Evolutionary conservation across 2,329 filamentous ascomycete genomes (phyloP).

Genomic region (Claviceps paspali): DNA sequence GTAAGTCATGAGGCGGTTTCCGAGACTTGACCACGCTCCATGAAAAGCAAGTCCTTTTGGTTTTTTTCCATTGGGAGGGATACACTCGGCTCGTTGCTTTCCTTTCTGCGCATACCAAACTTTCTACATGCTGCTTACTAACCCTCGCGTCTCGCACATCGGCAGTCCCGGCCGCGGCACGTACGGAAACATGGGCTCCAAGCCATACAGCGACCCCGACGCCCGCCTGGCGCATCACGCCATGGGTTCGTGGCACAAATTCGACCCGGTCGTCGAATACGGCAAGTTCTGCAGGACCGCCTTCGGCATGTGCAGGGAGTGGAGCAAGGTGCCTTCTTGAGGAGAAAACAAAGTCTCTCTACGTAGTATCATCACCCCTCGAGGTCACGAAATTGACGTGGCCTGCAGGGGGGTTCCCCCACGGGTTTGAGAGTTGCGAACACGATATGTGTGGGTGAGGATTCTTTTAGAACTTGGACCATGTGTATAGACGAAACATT

Average conservation of each 20-base stretch:
- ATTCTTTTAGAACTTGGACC: no score
- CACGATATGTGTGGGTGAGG: no score
- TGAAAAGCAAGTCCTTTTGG: background rate
- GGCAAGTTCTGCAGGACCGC: conserved; percentile 12
- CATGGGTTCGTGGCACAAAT: conserved; percentile 11
- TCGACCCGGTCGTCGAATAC: conserved; percentile 9
- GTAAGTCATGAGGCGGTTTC: conserved; percentile 6
- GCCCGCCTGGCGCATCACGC: conserved; percentile 11
- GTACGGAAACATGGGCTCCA: conserved; percentile 13
- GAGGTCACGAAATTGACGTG: no score
- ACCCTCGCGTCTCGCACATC: background rate
- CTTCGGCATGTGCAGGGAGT: conserved; percentile 10
- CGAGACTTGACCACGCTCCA: no score
- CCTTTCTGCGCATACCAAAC: no score
- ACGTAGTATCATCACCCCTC: no score
- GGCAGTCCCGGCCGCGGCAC: conserved; percentile 10
- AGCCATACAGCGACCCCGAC: conserved; percentile 9
- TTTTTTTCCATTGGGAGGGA: no score
- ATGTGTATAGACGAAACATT: no score
- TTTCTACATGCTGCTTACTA: background rate
- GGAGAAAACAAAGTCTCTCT: no score
- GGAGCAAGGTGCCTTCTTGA: conserved; percentile 9
- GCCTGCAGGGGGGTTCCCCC: no score
- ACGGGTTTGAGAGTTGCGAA: no score
- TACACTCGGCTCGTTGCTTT: no score